Base-by-base conservation (phyloP, 371 early-diverging fungal species). In the Nosema muscidifuracis region DNA sequence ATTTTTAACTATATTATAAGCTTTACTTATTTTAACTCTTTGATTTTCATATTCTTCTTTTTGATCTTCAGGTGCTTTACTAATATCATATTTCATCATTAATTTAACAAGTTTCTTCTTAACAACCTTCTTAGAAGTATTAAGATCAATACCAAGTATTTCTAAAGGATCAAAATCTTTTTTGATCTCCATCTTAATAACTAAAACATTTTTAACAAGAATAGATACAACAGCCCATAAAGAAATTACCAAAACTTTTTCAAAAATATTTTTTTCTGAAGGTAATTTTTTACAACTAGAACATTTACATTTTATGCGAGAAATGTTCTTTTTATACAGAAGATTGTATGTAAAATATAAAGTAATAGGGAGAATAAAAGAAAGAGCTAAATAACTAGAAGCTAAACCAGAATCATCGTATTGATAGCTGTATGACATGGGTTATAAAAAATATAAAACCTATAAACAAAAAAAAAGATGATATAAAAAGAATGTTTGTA, bases 361-460 rank as follows among this genome's bases (percentile, higher is more conserved):
- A 13, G 67, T 38, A 12, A 76, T 26, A 13, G 79, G 79, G 7
- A 76, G 15, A 7, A 76, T 40, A 30, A 77, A 56, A 18, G 75
- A 73, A 31, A 81, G 57, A 7, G 74, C 16, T 15, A 81, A 31
- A 44, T 77, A 81, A 42, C 77, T 76, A n/a, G 72, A 60, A 16
- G 77, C 64, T n/a, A 81, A 66, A 0, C 81, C 81, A 30, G 69
- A 65, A n/a, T 78, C 75, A 50, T 81, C 81, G 58, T 77, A 80
- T 50, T 75, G 43, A 44, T 81, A 76, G n/a, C 73, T 42, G 58
- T 77, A 76, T 15, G 67, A 44, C 71, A 76, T 71, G 60, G 60
- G 60, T 60, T 10, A 4, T 34, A 60, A 60, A 60, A 60, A 13
- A 60, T 34, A 34, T 2, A 60, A 34, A 34, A 60, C 30, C 1